A percentile compares a stretch with the other conserved stretches of the same genome.
These are phyloP conservation scores for Chytriomyces sp. DNA, from an alignment of 192 early-diverging fungal genomes.

Conservation along the genomic window DNA sequence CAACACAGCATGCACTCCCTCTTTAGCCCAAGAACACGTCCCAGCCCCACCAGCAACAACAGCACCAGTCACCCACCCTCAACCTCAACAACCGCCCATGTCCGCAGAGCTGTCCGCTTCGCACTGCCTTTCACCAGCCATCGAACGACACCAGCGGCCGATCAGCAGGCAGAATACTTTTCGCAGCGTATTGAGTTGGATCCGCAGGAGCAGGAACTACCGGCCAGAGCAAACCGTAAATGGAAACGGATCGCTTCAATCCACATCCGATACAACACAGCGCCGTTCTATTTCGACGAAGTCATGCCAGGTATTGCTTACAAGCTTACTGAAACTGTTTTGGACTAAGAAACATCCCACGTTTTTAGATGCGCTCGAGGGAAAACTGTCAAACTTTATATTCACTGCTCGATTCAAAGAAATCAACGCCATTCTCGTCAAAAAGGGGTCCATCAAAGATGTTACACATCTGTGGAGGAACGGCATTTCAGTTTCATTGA, in stretches of 20 bases:
- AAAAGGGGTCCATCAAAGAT: background rate
- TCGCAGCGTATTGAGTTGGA: too few relatives aligned
- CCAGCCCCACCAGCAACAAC: too few relatives aligned
- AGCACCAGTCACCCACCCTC: too few relatives aligned
- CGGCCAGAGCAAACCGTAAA: conserved; percentile 3
- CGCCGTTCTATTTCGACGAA: conserved; percentile 18
- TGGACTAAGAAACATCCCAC: too few relatives aligned
- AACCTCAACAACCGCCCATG: too few relatives aligned
- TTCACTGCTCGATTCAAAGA: conserved; percentile 14
- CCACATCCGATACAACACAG: conserved; percentile 14
- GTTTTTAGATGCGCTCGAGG: conserved; percentile 17
- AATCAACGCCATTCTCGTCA: conserved; percentile 9
- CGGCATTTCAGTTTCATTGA: conserved; percentile 1
- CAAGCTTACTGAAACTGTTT: too few relatives aligned
- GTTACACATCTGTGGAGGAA: background rate
- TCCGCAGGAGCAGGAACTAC: background rate
- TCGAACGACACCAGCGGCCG: too few relatives aligned
- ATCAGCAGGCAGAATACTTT: too few relatives aligned
- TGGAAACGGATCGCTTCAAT: conserved; percentile 21
- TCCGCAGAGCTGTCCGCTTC: too few relatives aligned
- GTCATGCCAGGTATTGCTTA: conserved; percentile 1
- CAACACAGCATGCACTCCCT: too few relatives aligned
- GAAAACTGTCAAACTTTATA: conserved; percentile 22
- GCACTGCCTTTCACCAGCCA: too few relatives aligned
- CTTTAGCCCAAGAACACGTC: too few relatives aligned